Base-by-base conservation (phyloP, 1,284 basidiomycete species). In the Megacollybia platyphylla region DNA sequence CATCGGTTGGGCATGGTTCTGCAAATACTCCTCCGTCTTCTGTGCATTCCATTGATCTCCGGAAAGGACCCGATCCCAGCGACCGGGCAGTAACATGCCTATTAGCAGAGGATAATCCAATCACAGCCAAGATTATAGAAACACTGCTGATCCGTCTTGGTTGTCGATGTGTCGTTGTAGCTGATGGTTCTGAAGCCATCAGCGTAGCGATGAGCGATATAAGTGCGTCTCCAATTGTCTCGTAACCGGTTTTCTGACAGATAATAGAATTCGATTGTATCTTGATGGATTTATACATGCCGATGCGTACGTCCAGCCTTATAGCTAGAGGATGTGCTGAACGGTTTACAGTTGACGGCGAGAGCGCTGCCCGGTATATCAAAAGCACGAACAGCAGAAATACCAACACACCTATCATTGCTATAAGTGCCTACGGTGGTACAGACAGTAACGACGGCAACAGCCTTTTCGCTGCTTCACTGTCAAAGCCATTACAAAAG, bases 201-300 rank as follows among this genome's bases (percentile, higher is more conserved):
- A 91, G 92, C 50, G 84, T 94, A 46, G 93, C 93, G 7, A 94
- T 97, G 80, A 90, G 91, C 40, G 91, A 92, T 58, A 91, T 93
- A 62, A 86, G 88, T 88, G 59, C 69, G 87, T 76, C 51, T 36
- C 42, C 41, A 28, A n/a, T 15, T 37, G 44, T 34, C 40, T 40
- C 40, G 44, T 18, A 20, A 39, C 43, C 27, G 17, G 40, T 17
- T 46, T 39, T 40, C 44, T 32, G 18, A 20, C 50, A 32, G 47
- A 43, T 28, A 20, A 8, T 56, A 88, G 85, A 88, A 67, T 89
- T 89, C 55, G 86, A 89, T 55, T 83, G 83, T 57, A 87, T 92
- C 53, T 68, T 92, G 51, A 87, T 91, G 82, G 88, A 91, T 55
- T 67, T 90, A 46, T 80, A 90, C 50, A 88, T 92, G 81, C 88